A percentile compares a stretch with the other conserved stretches of the same genome.
phyloP scores from a whole-genome alignment of 345 rosid genomes.

The Eucalyptus cloeziana region DNA sequence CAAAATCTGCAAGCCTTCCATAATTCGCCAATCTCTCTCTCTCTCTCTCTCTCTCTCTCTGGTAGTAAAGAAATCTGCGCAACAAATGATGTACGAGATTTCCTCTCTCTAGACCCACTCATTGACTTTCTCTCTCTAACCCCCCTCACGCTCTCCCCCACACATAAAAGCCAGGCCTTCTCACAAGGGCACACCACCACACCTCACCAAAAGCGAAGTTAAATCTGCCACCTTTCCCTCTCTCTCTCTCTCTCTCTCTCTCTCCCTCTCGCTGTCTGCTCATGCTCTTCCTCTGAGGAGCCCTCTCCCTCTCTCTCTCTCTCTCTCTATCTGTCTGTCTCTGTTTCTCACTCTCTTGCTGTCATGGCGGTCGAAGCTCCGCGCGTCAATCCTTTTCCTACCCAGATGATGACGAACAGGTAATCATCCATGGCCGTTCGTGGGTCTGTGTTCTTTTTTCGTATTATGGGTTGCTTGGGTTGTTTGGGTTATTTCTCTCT shows the following conservation, averaged over 20 bases:
- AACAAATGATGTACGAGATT: neutral
- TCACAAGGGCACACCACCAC: neutral
- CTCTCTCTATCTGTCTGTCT: neutral
- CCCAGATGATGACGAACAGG: neutral
- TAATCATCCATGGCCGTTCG: neutral
- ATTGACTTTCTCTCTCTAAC: neutral
- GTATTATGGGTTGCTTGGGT: neutral
- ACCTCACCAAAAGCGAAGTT: neutral
- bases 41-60: neutral
- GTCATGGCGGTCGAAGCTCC: neutral
- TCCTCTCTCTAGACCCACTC: neutral
- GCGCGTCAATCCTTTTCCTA: neutral
- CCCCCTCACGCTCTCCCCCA: neutral
- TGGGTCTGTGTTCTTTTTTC: neutral
- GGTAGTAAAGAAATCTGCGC: neutral
- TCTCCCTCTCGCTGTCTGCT: neutral
- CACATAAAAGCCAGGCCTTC: neutral
- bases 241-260: neutral
- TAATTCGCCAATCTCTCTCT: neutral
- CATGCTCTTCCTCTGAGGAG: neutral
- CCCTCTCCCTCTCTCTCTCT: neutral
- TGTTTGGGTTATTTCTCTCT: neutral
- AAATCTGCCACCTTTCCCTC: neutral
- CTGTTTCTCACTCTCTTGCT: neutral
- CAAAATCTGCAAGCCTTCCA: neutral